Base-by-base conservation (phyloP, 192 early-diverging fungal genomes). In the Rhizophagus prolifer region DNA sequence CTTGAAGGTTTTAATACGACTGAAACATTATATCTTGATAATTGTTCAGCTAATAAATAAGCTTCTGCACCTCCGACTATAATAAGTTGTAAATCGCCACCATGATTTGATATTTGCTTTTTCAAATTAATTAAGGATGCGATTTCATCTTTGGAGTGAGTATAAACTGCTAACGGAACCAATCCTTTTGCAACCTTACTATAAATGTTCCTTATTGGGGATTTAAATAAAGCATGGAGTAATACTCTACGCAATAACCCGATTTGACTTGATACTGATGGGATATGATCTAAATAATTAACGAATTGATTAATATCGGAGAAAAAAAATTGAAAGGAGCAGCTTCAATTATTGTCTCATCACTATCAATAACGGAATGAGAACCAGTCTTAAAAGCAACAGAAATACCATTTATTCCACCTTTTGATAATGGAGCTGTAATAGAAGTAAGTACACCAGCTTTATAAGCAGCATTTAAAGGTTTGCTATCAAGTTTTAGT, bases 61-160 rank as follows among this genome's bases (percentile, higher is more conserved):
- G 93, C 88, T 79, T 94, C 93, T 4, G 81, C 79, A n/a, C 90
- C 92, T 60, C 92, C 88, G 25, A 91, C 69, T 23, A 94, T 82
- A 3, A 87, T 82, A 21, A 90, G n/a, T 54, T 76, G 76, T 38
- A 84, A 38, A 12, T 84, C 78, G 4, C 84, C 86, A 14, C 82
- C 81, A 8, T 78, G 50, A 50, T 50, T 13, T 36, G 82, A 79
- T 9, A 89, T 67, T 1, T 81, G 73, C 63, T 83, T 60, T 81
- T 93, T 91, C 13, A 93, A 74, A 7, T 76, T 83, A n/a, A 94
- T 83, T 5, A 94, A 10, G 13, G 86, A 84, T n/a, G 88, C 82
- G 59, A 94, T 94, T 79, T 93, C 87, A 58, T 90, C 89, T 65
- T 86, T 85, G 70, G 82, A 86, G n/a, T 88, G 38, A 26, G 85